These are phyloP conservation scores for Nicotiana obtusifolia DNA, from an alignment of 257 asterid genomes.

Conservation along the genomic window DNA sequence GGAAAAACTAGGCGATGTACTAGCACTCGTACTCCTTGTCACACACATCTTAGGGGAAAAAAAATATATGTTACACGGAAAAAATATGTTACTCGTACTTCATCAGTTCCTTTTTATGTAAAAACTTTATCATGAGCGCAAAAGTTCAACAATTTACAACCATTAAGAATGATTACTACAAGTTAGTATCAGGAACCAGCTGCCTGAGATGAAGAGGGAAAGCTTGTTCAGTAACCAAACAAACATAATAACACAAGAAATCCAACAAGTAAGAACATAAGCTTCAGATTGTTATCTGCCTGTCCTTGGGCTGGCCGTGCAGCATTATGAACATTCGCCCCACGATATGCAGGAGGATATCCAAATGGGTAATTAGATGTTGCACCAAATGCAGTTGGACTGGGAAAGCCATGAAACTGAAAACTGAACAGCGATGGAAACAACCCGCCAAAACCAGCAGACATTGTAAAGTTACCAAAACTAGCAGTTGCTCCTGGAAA, in stretches of 20 bases:
- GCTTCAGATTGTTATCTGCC: conserved; percentile 4
- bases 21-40: background rate
- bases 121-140: background rate
- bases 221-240: background rate
- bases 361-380: background rate
- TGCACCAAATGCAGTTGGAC: conserved; percentile 50
- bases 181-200: background rate
- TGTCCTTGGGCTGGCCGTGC: conserved; percentile 20
- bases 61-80: background rate
- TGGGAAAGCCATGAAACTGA: conserved; percentile 57
- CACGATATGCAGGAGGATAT: conserved; percentile 1
- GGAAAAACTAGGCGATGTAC: background rate
- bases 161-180: background rate
- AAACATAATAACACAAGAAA: conserved; percentile 7
- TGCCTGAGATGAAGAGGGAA: background rate
- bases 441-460: conserved; percentile 51
- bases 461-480: conserved; percentile 54
- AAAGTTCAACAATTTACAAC: background rate
- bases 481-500: conserved; percentile 63
- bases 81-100: no score
- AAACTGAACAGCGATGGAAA: conserved; percentile 59
- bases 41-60: background rate
- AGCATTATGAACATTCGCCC: conserved; percentile 17
- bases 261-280: conserved; percentile 11
- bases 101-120: background rate